These are phyloP conservation scores for Bruguiera gymnorhiza DNA, from an alignment of 345 rosid species.

Conservation along the genomic window DNA sequence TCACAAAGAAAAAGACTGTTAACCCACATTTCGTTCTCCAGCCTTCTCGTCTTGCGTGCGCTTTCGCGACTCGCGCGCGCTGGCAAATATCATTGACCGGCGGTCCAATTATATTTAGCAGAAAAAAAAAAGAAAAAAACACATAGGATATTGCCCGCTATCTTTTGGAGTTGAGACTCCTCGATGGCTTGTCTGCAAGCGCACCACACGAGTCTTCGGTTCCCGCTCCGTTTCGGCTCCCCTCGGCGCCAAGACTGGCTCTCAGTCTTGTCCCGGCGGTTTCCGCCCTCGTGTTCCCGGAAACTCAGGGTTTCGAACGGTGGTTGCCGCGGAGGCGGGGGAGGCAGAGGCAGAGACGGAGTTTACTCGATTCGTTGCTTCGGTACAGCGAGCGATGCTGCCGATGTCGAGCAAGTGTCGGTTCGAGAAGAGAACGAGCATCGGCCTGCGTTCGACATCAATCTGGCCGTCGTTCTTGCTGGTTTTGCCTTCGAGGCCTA, in stretches of 20 bases:
- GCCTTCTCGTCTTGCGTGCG: too few relatives aligned
- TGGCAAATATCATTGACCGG: too few relatives aligned
- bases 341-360: slow-evolving; percentile 13
- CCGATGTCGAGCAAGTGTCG: slow-evolving; percentile 30
- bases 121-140: neutral
- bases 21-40: too few relatives aligned
- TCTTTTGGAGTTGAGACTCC: too few relatives aligned
- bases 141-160: neutral
- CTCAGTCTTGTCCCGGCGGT: slow-evolving; percentile 27
- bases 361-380: slow-evolving; percentile 30
- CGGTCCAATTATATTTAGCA: too few relatives aligned
- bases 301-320: slow-evolving; percentile 17
- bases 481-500: slow-evolving; percentile 96
- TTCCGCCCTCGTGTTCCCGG: slow-evolving; percentile 19
- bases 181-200: slow-evolving; percentile 33
- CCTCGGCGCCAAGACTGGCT: slow-evolving; percentile 15
- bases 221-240: slow-evolving; percentile 15
- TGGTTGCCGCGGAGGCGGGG: neutral
- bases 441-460: slow-evolving; percentile 76
- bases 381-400: slow-evolving; percentile 25
- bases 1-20: too few relatives aligned
- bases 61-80: too few relatives aligned
- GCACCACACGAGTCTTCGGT: slow-evolving; percentile 1
- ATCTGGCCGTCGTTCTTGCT: slow-evolving; percentile 89
- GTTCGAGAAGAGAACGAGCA: slow-evolving; percentile 19